These are phyloP conservation scores for Balakata baccata DNA, from an alignment of 345 rosid species.

Conservation along the genomic window DNA sequence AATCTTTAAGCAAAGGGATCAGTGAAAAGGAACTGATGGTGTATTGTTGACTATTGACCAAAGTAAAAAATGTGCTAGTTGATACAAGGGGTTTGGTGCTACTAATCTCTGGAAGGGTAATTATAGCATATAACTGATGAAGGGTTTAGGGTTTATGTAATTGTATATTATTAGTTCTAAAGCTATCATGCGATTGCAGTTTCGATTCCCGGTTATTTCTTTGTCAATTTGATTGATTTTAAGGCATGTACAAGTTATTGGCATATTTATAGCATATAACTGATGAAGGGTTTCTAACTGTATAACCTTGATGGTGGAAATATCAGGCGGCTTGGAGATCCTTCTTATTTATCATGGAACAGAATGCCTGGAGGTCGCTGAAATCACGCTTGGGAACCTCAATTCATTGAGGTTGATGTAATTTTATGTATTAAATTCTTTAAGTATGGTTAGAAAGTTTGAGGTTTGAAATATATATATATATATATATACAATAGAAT, in stretches of 20 bases:
- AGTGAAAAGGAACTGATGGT: not conserved
- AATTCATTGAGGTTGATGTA: not conserved
- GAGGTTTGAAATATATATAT: not conserved
- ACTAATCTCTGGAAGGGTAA: not conserved
- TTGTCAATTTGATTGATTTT: not conserved
- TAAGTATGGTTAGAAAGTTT: not conserved
- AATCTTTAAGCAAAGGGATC: not conserved
- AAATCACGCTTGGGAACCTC: not conserved
- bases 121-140: too few species aligned
- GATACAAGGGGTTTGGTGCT: not conserved
- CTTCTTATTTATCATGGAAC: conserved; percentile 95
- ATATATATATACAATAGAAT: too few species aligned
- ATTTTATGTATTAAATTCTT: not conserved
- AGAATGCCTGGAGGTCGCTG: conserved; percentile 59
- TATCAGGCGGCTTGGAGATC: conserved; percentile 91
- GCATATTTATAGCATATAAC: not conserved
- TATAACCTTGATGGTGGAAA: not conserved
- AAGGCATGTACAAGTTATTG: not conserved
- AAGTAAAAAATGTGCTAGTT: not conserved
- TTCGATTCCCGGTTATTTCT: not conserved
- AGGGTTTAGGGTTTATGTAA: too few species aligned
- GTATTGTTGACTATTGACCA: not conserved
- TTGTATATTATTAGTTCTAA: too few species aligned
- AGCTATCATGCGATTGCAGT: not conserved
- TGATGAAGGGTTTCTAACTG: not conserved